Evolutionary conservation across 345 rosid genomes (phyloP), one percentile per base, ranked within the genome.

Genomic region (Eucalyptus albens): DNA sequence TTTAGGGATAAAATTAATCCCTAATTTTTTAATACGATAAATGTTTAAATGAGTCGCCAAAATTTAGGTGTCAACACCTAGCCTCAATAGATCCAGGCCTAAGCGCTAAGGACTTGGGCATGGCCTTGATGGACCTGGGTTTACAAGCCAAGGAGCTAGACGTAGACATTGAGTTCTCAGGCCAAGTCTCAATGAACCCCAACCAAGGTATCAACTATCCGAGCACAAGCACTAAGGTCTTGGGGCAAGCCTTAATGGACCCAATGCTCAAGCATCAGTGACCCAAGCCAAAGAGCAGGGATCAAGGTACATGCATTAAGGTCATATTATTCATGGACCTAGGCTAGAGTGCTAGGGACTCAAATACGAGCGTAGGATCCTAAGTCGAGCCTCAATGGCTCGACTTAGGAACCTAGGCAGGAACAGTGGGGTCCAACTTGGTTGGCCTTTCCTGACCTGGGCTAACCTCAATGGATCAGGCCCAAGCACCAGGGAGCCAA

Each of bases 361-460:
- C 1, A 3, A 31, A 31, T 40, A 33, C 1, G 1, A 7, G 42
- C 13, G 0, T 0, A 6, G 1, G 33, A n/a, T 62, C 16, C 15
- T 27, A 26, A 16, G 69, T 7, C 4, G 0, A 4, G 40, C 77
- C 21, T 67, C 5, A 15, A n/a, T n/a, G 42, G 42, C n/a, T n/a
- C n/a, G n/a, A 31, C 81, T 1, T 0, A 1, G 12, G 81, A 31
- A 3, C 42, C 12, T 3, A 0, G 12, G 42, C 13, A 33, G 0
- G 24, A 5, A 9, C 4, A 31, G 0, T 31, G 80, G 42, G 24
- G 29, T 24, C 29, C 15, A 0, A 16, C 81, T 31, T 2, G 1
- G 1, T 21, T 4, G 0, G 0, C 5, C 42, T 69, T 67, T 15
- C 2, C 10, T 31, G 0, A 31, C 11, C 24, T 8, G 0, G 6